Conservation (phyloP, 2,329 filamentous ascomycete genomes). For the Metarhizium robertsii region DNA sequence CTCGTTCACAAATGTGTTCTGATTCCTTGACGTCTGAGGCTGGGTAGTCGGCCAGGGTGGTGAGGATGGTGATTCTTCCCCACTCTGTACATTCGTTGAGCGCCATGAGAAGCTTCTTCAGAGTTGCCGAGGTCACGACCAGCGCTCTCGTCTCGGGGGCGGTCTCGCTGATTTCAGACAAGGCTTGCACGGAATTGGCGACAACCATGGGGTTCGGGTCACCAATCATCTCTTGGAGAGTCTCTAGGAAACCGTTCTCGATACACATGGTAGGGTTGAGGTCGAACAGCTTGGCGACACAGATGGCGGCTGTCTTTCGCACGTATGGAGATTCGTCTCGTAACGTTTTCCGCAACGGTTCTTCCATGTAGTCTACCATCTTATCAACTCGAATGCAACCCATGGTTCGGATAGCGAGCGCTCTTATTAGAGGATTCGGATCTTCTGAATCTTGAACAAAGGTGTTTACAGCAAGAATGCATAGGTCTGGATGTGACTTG, state of each 20-base stretch:
- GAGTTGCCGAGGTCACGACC: slow-evolving; percentile 66
- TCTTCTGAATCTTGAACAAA: slow-evolving; percentile 99
- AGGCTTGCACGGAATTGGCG: slow-evolving; percentile 88
- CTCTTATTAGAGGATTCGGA: slow-evolving; percentile 89
- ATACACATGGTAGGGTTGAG: slow-evolving; percentile 86
- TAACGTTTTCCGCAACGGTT: slow-evolving; percentile 89
- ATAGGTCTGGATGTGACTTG: slow-evolving; percentile 96
- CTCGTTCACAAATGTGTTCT: slow-evolving; percentile 95
- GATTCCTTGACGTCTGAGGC: slow-evolving; percentile 87
- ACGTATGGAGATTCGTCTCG: slow-evolving; percentile 97
- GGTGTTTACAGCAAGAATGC: slow-evolving; percentile 96
- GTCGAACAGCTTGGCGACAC: slow-evolving; percentile 96
- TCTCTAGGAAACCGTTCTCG: slow-evolving; percentile 93
- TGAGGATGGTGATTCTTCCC: slow-evolving; percentile 89
- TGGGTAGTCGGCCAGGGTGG: slow-evolving; percentile 80
- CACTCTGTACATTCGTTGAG: slow-evolving; percentile 98
- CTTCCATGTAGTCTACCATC: slow-evolving; percentile 99
- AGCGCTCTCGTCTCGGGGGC: slow-evolving; percentile 86
- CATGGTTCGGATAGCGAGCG: slow-evolving; percentile 95
- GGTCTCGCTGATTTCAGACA: slow-evolving; percentile 84
- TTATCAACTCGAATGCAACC: slow-evolving; percentile 97
- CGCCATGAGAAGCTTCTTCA: slow-evolving; percentile 95
- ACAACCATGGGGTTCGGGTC: slow-evolving; percentile 99
- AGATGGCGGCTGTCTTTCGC: slow-evolving; percentile 94
- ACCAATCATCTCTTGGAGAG: slow-evolving; percentile 87